Conservation (phyloP, 78 protist genomes). For the Dictyostelium brefeldianum region DNA sequence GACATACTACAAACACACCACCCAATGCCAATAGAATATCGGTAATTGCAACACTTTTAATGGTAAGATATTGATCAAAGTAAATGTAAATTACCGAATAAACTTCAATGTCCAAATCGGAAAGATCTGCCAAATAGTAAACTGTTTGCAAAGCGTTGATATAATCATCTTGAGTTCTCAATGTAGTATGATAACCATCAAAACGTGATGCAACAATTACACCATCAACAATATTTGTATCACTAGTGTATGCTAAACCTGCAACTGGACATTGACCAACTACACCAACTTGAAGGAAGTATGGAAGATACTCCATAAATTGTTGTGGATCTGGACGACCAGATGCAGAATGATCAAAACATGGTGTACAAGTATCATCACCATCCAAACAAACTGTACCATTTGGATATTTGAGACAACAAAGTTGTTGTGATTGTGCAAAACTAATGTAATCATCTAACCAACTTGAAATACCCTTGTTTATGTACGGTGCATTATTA, state of each 20-base stretch:
- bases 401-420: conserved; percentile 34
- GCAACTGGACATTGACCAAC: neutral
- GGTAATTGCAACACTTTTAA: conserved; percentile 46
- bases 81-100: conserved; percentile 84
- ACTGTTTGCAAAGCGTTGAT: conserved; percentile 74
- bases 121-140: conserved; percentile 57
- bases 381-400: conserved; percentile 2
- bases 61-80: conserved; percentile 87
- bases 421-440: neutral
- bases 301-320: conserved; percentile 13
- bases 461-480: conserved; percentile 63
- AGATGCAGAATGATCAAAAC: neutral
- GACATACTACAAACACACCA: conserved; percentile 82
- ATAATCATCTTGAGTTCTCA: conserved; percentile 72
- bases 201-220: conserved; percentile 68
- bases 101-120: conserved; percentile 26
- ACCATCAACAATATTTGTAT: neutral
- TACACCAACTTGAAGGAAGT: neutral
- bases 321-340: conserved; percentile 32
- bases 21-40: conserved; percentile 67
- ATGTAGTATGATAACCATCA: conserved; percentile 65
- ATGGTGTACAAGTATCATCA: neutral
- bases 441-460: conserved; percentile 54
- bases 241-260: conserved; percentile 17
- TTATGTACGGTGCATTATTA: conserved; percentile 56